phyloP scores from a whole-genome alignment of 768 basidiomycete species.

The Russula sp. region DNA sequence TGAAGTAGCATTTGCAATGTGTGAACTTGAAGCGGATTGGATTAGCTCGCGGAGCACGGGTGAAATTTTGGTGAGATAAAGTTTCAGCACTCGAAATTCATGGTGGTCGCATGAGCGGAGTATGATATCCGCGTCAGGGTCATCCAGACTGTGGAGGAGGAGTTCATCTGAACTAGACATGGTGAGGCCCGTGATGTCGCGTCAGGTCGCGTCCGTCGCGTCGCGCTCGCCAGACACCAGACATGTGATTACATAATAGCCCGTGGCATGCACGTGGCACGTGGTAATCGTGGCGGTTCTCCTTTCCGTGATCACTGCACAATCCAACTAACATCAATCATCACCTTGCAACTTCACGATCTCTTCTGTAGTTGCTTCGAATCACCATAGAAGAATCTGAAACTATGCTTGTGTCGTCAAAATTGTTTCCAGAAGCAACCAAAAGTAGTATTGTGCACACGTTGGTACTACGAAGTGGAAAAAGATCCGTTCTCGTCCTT shows the following conservation, averaged over 20 bases:
- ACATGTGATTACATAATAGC: neutral
- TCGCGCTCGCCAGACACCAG: too few relatives aligned
- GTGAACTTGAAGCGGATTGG: neutral
- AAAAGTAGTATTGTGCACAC: slow-evolving; percentile 1
- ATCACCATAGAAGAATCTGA: neutral
- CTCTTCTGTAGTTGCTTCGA: neutral
- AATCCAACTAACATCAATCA: neutral
- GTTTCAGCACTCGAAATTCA: slow-evolving; percentile 45
- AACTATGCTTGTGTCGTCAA: slow-evolving; percentile 22
- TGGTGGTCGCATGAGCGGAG: slow-evolving; percentile 44
- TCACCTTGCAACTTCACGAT: neutral
- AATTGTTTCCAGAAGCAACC: slow-evolving; percentile 13
- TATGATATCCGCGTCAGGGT: slow-evolving; percentile 44
- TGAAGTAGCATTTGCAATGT: neutral
- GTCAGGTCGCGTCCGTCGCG: too few relatives aligned
- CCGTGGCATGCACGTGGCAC: neutral
- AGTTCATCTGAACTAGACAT: too few relatives aligned
- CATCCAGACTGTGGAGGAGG: neutral
- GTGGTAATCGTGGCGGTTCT: neutral
- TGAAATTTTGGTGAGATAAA: slow-evolving; percentile 44
- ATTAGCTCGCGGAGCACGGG: slow-evolving; percentile 37
- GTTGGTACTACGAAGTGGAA: slow-evolving; percentile 7
- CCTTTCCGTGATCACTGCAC: neutral
- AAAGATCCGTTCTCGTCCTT: slow-evolving; percentile 19
- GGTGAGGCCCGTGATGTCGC: too few relatives aligned